These are phyloP conservation scores for Sporothrix globosa DNA, from an alignment of 2,329 filamentous ascomycete genomes.

Conservation along the genomic window DNA sequence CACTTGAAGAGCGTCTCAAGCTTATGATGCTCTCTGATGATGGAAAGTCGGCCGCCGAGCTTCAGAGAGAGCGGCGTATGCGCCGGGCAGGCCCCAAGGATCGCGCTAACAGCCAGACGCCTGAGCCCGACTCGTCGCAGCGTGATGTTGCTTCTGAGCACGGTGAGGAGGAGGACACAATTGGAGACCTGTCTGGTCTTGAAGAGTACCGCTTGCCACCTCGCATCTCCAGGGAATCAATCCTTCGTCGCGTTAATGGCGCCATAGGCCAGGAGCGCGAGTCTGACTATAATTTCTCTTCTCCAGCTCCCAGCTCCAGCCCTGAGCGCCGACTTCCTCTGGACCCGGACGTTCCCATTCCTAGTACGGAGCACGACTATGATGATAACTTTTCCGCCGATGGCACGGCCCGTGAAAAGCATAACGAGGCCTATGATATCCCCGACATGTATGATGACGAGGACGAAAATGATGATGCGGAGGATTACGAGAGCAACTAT, in stretches of 20 bases:
- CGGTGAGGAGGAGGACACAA: conserved; percentile 61
- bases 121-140: conserved; percentile 48
- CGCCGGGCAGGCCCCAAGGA: conserved; percentile 62
- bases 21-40: conserved; percentile 86
- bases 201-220: conserved; percentile 69
- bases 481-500: conserved; percentile 60
- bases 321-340: conserved; percentile 63
- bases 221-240: conserved; percentile 90
- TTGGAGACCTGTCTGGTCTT: conserved; percentile 63
- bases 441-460: conserved; percentile 48
- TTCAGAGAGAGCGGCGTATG: conserved; percentile 70
- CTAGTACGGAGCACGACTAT: conserved; percentile 67
- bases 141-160: conserved; percentile 45
- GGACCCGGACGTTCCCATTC: conserved; percentile 88
- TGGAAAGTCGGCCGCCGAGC: conserved; percentile 63
- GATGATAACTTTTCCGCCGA: conserved; percentile 28
- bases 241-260: conserved; percentile 82
- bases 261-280: conserved; percentile 59
- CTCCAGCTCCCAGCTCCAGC: conserved; percentile 61
- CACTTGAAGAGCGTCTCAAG: conserved; percentile 81
- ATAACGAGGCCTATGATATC: conserved; percentile 47
- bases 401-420: conserved; percentile 60
- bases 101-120: conserved; percentile 48
- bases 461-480: conserved; percentile 52
- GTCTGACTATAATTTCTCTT: conserved; percentile 67